Percentiles rank a stretch among this genome's conserved stretches.
Evolutionary conservation across 306 rosid species (phyloP).

Genomic region (Dryas octopetala): DNA sequence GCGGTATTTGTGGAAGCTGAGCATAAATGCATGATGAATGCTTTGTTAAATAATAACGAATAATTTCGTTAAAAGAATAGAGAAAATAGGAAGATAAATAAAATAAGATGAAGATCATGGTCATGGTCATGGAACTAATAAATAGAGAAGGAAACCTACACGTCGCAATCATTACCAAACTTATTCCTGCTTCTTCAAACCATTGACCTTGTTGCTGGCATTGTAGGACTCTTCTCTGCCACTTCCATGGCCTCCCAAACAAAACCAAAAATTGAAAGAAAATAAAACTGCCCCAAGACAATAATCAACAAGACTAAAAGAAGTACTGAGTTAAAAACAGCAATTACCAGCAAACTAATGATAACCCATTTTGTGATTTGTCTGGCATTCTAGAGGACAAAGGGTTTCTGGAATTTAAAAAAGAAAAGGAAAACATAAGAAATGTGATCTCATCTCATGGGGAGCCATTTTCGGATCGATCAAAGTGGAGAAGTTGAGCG

Average conservation of each 20-base stretch:
- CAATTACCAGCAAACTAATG: background rate
- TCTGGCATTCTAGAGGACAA: constrained; percentile 14
- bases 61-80: background rate
- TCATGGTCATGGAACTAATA: constrained; percentile 12
- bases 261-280: background rate
- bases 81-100: background rate
- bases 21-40: too few relatives aligned
- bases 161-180: constrained; percentile 70
- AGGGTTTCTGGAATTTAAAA: background rate
- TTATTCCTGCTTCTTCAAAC: constrained; percentile 44
- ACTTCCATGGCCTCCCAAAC: constrained; percentile 36
- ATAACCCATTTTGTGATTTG: constrained; percentile 11
- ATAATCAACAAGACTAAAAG: background rate
- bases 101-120: constrained; percentile 23
- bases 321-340: background rate
- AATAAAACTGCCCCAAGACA: background rate
- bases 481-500: constrained; percentile 92
- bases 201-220: constrained; percentile 47
- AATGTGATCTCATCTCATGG: constrained; percentile 30
- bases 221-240: constrained; percentile 41
- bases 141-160: constrained; percentile 37
- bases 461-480: constrained; percentile 68
- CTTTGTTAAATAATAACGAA: background rate
- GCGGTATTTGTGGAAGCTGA: background rate
- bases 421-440: background rate